Evolutionary conservation across 441 rosid genomes (phyloP), one percentile per base, ranked within the genome.

Genomic region (Eutrema salsugineum): DNA sequence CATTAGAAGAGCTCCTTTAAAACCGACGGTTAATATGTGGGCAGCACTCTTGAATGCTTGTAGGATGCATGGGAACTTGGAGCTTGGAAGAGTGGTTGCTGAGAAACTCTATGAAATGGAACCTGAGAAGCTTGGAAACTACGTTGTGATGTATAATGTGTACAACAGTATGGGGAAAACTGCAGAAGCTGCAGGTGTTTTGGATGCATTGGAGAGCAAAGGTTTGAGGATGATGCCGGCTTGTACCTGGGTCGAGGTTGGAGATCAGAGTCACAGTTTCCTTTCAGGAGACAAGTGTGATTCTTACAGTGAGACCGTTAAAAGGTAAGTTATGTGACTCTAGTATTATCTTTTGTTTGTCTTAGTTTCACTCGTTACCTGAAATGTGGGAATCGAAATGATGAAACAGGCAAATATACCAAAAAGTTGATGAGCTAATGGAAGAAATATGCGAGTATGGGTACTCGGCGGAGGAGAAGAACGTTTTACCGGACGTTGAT

Each of bases 1-100:
- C 71, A 80, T 91, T 40, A 76, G 85, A 77, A 68, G 72, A 56
- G 86, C 95, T 35, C 88, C 93, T 24, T 82, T 88, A 70, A 76
- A 83, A 77, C 88, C 94, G 8, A 91, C 96, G 0, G 86, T 76
- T 40, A 94, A 94, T 63, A 94, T 94, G 96, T 91, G 99, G 98
- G 96, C 91, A 76, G 95, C 97, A 27, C 82, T 91, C 66, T 77
- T 94, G 64, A 91, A 97, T 8, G 99, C 94, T 11, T 85, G 93
- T 78, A 87, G 99, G 57, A 82, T 85, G 53, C 82, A 90, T 15
- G 88, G 78, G 54, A 86, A 94, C 78, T 71, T 91, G 2, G 90
- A 90, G 80, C 97, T 94, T 0, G 99, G 99, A 58, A 86, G 85
- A 78, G 79, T 85, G 50, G 94, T 88, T 5, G 97, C 97, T 5